These are phyloP conservation scores for Periconia digitata DNA, from an alignment of 2,329 filamentous ascomycete species.

Conservation along the genomic window DNA sequence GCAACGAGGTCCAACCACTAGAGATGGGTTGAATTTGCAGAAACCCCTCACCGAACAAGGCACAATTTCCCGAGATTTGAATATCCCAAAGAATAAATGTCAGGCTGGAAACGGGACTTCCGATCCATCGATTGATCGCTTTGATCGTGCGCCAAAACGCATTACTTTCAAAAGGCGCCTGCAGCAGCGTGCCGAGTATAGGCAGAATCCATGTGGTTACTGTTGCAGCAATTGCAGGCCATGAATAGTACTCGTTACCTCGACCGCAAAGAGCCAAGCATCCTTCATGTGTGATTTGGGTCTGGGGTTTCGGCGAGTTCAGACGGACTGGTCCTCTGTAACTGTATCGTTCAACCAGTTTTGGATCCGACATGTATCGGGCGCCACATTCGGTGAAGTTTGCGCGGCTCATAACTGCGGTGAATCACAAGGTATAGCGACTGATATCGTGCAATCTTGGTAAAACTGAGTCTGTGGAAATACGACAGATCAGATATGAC, in stretches of 20 bases:
- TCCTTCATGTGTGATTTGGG: constrained; percentile 30
- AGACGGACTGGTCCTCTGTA: constrained; percentile 17
- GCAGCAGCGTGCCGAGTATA: constrained; percentile 37
- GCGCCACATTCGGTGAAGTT: constrained; percentile 22
- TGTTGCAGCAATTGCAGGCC: constrained; percentile 27
- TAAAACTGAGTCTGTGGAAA: too few species aligned
- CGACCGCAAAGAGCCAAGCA: constrained; percentile 34
- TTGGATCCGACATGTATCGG: constrained; percentile 14
- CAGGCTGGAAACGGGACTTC: constrained; percentile 35
- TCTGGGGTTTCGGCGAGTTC: constrained; percentile 8
- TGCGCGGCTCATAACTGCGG: constrained; percentile 2
- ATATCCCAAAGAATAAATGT: constrained; percentile 40
- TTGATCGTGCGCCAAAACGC: constrained; percentile 36
- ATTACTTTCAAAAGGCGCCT: constrained; percentile 44
- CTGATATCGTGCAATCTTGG: too few species aligned
- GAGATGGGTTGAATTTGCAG: background rate
- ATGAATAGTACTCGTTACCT: constrained; percentile 32
- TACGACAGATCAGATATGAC: too few species aligned
- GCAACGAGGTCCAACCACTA: background rate
- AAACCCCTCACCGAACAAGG: constrained; percentile 20
- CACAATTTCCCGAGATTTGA: constrained; percentile 36
- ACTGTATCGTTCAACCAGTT: constrained; percentile 14
- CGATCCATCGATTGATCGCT: constrained; percentile 36
- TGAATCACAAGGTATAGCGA: too few species aligned
- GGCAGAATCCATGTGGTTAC: constrained; percentile 43